phyloP scores from a whole-genome alignment of 192 early-diverging fungal genomes.

The Backusella tarrabulga region DNA sequence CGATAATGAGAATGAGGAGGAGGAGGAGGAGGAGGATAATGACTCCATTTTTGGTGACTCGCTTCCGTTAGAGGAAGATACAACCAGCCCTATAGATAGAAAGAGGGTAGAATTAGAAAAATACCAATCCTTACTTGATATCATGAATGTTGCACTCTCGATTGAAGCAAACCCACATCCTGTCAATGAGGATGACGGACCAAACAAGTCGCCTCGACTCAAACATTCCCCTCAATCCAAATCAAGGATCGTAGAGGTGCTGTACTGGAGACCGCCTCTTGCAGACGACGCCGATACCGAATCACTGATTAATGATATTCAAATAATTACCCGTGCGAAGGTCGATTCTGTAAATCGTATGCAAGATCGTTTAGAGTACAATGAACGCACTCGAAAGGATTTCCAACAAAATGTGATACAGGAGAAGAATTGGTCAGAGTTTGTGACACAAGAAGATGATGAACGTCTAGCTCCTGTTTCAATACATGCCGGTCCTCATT shows the following conservation, averaged over 20 bases:
- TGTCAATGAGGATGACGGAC: constrained; percentile 17
- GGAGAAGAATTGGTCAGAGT: constrained; percentile 32
- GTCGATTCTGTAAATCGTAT: constrained; percentile 40
- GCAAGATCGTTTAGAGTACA: constrained; percentile 38
- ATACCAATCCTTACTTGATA: constrained; percentile 31
- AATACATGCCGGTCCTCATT: not conserved
- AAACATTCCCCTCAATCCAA: constrained; percentile 45
- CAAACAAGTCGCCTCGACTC: not conserved
- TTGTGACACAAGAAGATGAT: constrained; percentile 15
- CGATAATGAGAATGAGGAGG: not conserved
- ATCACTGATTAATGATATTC: constrained; percentile 26
- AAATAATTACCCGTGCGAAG: constrained; percentile 24
- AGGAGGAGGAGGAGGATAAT: not conserved
- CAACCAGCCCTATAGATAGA: not conserved
- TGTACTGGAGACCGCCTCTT: constrained; percentile 49
- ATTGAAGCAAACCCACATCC: constrained; percentile 46
- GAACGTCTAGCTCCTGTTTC: not conserved
- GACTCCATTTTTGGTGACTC: constrained; percentile 3
- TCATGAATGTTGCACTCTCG: constrained; percentile 44
- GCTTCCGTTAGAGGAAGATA: constrained; percentile 11
- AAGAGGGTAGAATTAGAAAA: constrained; percentile 2
- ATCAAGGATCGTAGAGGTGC: constrained; percentile 45
- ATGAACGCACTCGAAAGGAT: constrained; percentile 27
- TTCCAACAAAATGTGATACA: constrained; percentile 26
- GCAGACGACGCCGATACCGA: constrained; percentile 17